Evolutionary conservation across 805 yeast genomes (phyloP).

Genomic region (Starmerella apicola): DNA sequence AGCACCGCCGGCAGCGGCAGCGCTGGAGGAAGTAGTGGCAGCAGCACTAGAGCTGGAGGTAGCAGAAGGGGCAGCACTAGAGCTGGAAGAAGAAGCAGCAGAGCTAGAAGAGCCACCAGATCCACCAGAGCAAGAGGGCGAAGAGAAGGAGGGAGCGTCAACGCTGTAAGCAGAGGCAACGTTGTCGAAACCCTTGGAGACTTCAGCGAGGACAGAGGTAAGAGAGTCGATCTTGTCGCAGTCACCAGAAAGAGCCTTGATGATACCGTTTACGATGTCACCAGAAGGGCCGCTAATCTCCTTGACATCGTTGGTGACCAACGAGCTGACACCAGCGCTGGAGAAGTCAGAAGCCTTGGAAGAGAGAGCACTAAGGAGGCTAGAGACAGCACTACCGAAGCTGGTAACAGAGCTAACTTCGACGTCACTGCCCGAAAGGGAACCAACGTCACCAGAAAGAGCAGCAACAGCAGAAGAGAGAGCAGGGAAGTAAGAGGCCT

Average conservation of each 20-base stretch:
- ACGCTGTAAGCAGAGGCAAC: conserved; percentile 18
- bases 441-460: conserved; percentile 10
- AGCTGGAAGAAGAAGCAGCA: background rate
- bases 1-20: conserved; percentile 13
- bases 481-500: conserved; percentile 19
- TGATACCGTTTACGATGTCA: conserved; percentile 15
- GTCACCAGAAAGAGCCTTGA: conserved; percentile 14
- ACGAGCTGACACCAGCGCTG: conserved; percentile 18
- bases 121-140: conserved; percentile 11
- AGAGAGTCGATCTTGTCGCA: conserved; percentile 11
- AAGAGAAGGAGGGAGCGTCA: conserved; percentile 10
- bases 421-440: conserved; percentile 12
- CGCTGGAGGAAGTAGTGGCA: conserved; percentile 11
- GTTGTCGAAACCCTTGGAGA: conserved; percentile 12
- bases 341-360: conserved; percentile 22
- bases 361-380: conserved; percentile 19
- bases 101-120: conserved; percentile 8
- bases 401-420: conserved; percentile 8
- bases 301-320: conserved; percentile 21
- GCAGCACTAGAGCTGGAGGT: conserved; percentile 11
- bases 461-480: conserved; percentile 17
- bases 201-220: conserved; percentile 10
- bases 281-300: conserved; percentile 18
- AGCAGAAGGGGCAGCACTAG: conserved; percentile 8
- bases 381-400: conserved; percentile 14